Evolutionary conservation across 2,329 filamentous ascomycete species (phyloP).

Genomic region (Talaromyces sp.): DNA sequence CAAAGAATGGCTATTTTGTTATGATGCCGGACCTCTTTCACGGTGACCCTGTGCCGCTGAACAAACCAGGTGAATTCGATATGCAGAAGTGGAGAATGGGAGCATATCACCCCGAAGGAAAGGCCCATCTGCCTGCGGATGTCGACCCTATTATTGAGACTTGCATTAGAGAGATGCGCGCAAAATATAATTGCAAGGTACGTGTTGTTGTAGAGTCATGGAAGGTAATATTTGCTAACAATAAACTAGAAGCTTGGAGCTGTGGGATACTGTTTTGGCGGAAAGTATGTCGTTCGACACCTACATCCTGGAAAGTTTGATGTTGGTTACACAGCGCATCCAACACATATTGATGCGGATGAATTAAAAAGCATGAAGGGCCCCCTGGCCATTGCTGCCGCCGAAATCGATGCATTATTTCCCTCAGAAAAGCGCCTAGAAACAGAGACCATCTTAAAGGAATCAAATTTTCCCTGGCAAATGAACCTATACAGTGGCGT

Average conservation of each 20-base stretch:
- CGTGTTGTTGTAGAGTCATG: background rate
- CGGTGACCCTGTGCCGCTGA: conserved; percentile 1
- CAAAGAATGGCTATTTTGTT: conserved; percentile 2
- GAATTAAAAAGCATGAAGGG: conserved; percentile 3
- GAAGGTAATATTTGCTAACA: background rate
- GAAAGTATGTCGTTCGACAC: conserved; percentile 2
- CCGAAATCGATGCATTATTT: conserved; percentile 1
- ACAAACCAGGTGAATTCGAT: background rate
- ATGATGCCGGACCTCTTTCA: conserved; percentile 5
- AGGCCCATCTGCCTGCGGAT: background rate
- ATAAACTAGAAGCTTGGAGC: background rate
- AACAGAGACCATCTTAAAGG: conserved; percentile 50
- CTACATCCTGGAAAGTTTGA: background rate
- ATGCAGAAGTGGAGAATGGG: conserved; percentile 1
- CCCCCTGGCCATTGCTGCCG: conserved; percentile 4
- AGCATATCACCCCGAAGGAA: background rate
- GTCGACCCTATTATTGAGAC: conserved; percentile 2
- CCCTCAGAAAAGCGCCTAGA: background rate
- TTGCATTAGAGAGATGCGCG: conserved; percentile 2
- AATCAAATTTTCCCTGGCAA: conserved; percentile 58
- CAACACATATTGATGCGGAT: background rate
- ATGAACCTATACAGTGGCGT: conserved; percentile 66
- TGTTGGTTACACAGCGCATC: conserved; percentile 3
- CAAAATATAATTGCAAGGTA: conserved; percentile 5
- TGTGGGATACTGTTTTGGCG: conserved; percentile 7